Conservation (phyloP, 441 rosid species). For the Viola pubescens region DNA sequence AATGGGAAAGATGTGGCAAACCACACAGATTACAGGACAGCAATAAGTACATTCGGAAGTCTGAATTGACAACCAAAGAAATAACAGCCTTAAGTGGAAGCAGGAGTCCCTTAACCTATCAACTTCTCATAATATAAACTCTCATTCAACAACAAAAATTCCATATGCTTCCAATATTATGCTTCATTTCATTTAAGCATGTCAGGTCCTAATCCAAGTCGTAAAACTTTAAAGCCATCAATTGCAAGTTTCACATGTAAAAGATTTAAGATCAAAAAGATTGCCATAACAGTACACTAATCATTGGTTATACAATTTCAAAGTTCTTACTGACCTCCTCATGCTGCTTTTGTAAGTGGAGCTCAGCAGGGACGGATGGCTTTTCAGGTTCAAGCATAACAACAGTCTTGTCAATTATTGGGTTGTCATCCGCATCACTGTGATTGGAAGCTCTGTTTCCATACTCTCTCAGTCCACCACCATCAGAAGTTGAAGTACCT, state of each 20-base stretch:
- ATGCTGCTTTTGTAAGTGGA: conserved; percentile 25
- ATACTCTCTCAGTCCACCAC: conserved; percentile 28
- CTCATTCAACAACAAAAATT: neutral
- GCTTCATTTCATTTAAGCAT: neutral
- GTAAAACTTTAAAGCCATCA: neutral
- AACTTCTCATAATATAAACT: no score
- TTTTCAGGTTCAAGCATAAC: conserved; percentile 65
- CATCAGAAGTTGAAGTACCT: conserved; percentile 27
- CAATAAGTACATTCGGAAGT: no score
- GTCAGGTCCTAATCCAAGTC: neutral
- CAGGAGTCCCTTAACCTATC: no score
- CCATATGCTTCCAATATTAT: neutral
- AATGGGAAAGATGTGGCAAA: no score
- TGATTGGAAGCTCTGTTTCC: conserved; percentile 29
- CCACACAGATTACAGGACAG: no score
- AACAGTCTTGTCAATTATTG: conserved; percentile 69
- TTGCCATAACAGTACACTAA: conserved; percentile 2
- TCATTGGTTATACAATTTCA: neutral
- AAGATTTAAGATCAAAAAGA: neutral
- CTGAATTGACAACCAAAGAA: no score
- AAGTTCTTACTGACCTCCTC: conserved; percentile 32
- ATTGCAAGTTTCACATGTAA: neutral
- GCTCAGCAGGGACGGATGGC: conserved; percentile 30
- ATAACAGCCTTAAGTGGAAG: no score
- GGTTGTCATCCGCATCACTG: conserved; percentile 50